Conservation (phyloP, 495 filamentous ascomycete species). For the Schizothecium vesticola region DNA sequence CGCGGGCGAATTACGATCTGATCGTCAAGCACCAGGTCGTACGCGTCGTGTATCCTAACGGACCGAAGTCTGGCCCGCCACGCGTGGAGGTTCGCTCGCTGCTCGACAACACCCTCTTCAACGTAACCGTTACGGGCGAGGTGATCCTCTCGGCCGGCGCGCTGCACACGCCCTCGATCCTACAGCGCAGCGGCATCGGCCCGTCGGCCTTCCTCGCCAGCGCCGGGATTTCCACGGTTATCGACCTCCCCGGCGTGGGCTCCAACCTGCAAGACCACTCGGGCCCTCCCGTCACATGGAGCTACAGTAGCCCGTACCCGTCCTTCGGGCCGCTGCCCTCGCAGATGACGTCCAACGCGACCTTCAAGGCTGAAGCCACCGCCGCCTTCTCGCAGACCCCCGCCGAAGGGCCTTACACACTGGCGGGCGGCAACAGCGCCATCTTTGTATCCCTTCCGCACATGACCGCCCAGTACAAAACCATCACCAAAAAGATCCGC, state of each 20-base stretch:
- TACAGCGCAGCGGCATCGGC: too few species aligned
- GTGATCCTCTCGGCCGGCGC: too few species aligned
- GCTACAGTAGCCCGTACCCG: conserved; percentile 15
- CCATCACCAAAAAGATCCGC: conserved; percentile 16
- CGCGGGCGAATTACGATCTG: conserved; percentile 32
- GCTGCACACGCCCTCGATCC: too few species aligned
- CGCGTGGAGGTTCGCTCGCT: not conserved
- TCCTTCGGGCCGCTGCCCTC: conserved; percentile 13
- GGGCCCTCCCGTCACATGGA: conserved; percentile 4
- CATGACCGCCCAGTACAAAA: conserved; percentile 10
- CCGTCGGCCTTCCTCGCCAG: too few species aligned
- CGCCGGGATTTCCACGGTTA: too few species aligned
- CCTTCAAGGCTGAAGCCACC: conserved; percentile 18
- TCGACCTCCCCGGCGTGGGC: too few species aligned
- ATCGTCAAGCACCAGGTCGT: conserved; percentile 14
- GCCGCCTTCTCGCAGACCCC: conserved; percentile 18
- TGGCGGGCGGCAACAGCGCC: conserved; percentile 21
- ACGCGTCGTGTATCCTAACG: not conserved
- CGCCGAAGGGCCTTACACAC: conserved; percentile 24
- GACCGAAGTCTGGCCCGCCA: not conserved
- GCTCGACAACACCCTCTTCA: not conserved
- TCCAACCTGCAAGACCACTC: too few species aligned
- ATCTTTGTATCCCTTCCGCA: conserved; percentile 22
- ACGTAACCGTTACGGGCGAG: too few species aligned
- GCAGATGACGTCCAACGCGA: conserved; percentile 16